Conservation (phyloP, 352 stramenopile genomes). For the Blastocystis sp. region DNA sequence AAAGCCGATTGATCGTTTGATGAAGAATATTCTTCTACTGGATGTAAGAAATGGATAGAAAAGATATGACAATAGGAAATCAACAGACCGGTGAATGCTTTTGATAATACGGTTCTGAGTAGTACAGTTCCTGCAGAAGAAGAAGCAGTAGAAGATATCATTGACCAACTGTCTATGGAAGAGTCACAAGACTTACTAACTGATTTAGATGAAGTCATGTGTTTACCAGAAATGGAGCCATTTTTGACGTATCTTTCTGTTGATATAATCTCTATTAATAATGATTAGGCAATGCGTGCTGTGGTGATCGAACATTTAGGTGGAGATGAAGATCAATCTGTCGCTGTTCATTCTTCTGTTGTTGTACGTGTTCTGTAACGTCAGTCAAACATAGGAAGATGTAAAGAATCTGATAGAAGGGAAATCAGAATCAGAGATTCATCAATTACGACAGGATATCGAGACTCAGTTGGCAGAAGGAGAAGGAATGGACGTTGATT, state of each 20-base stretch:
- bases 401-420: slow-evolving; percentile 33
- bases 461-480: slow-evolving; percentile 18
- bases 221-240: slow-evolving; percentile 31
- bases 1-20: slow-evolving; percentile 87
- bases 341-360: slow-evolving; percentile 22
- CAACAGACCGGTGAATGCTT: slow-evolving; percentile 39
- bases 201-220: slow-evolving; percentile 63
- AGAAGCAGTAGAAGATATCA: slow-evolving; percentile 31
- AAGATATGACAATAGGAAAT: slow-evolving; percentile 23
- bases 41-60: not conserved
- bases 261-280: not conserved
- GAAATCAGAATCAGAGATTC: slow-evolving; percentile 35
- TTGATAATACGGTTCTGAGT: slow-evolving; percentile 55
- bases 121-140: not conserved
- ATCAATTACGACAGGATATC: slow-evolving; percentile 8
- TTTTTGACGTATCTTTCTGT: slow-evolving; percentile 43
- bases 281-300: slow-evolving; percentile 29
- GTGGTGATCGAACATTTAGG: slow-evolving; percentile 15
- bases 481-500: slow-evolving; percentile 59
- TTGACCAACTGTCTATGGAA: not conserved
- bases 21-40: slow-evolving; percentile 92
- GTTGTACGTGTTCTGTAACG: not conserved
- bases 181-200: slow-evolving; percentile 62
- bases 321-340: not conserved
- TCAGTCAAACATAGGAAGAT: not conserved